These are phyloP conservation scores for Phylloporus scabripes DNA, from an alignment of 768 basidiomycete species.

Conservation along the genomic window DNA sequence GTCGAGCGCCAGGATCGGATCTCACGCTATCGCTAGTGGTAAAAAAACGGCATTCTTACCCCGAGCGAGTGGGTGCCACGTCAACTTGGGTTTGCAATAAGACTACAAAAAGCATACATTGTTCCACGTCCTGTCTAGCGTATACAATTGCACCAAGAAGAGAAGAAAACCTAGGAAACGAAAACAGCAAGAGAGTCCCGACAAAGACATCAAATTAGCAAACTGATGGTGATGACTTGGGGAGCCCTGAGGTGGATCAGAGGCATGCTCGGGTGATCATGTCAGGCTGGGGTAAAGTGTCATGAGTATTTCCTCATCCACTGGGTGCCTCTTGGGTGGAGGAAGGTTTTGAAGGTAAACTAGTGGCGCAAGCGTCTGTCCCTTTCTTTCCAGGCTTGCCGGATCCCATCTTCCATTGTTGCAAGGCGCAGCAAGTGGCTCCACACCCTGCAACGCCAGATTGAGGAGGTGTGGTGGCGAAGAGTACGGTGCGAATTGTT, in stretches of 20 bases:
- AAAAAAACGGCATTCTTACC: neutral
- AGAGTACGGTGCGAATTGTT: constrained; percentile 31
- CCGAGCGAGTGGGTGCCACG: neutral
- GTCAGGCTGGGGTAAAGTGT: constrained; percentile 39
- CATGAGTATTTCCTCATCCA: constrained; percentile 69
- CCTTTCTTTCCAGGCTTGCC: constrained; percentile 14
- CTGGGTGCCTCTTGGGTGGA: constrained; percentile 58
- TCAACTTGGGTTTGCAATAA: neutral
- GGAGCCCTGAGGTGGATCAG: constrained; percentile 11
- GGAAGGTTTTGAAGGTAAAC: constrained; percentile 56
- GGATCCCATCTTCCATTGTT: neutral
- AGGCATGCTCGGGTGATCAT: constrained; percentile 15
- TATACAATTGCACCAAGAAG: constrained; percentile 26
- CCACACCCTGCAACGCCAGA: constrained; percentile 2
- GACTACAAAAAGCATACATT: constrained; percentile 17
- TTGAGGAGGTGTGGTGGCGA: constrained; percentile 21
- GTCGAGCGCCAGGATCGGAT: neutral
- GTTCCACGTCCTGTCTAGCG: constrained; percentile 17
- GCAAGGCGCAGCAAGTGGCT: neutral
- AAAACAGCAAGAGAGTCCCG: constrained; percentile 9
- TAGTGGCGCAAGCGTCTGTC: constrained; percentile 50
- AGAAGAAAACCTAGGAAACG: constrained; percentile 2
- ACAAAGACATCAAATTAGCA: constrained; percentile 1
- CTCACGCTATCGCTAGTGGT: constrained; percentile 2
- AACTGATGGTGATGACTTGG: constrained; percentile 7